Evolutionary conservation across 352 stramenopile genomes (phyloP), one percentile per base, ranked within the genome.

Genomic region (Saprolegnia diclina): DNA sequence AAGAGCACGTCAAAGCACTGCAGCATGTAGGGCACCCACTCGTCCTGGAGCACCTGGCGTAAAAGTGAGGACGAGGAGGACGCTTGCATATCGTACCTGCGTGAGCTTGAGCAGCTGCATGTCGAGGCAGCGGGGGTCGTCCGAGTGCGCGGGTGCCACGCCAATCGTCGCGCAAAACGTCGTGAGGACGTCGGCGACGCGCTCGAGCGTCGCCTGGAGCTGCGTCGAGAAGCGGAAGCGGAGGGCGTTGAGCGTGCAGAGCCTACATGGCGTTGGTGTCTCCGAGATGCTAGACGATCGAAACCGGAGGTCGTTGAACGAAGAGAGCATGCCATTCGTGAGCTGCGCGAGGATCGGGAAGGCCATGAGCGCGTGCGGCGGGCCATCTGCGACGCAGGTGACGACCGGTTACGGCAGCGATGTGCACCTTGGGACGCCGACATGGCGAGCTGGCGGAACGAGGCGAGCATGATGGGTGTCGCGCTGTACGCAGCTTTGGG

Each of bases 301-400:
- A 40, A 32, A 66, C 57, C 87, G 81, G n/a, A 96, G 74, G 52
- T 95, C 83, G 53, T 96, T 96, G 24, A 95, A 82, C 9, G 83
- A 91, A 24, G 77, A 72, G 1, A 96, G 66, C 26, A 96, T 22
- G 1, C 81, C 79, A 75, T 96, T 96, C 4, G 83, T 94, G 52
- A 93, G 88, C 67, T 93, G 84, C 0, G 87, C 88, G 50, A 94
- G 59, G 37, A 92, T 74, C n/a, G 88, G 88, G 68, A 92, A 95
- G 26, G 86, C 83, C 82, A 96, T 91, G 21, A 96, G 76, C n/a
- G 81, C 77, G 18, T 86, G 81, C 0, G 88, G 88, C 0, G 88
- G 88, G 55, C 87, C 84, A 24, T 82, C 77, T 38, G 74, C 78
- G 1, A 56, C 64, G 14, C 16, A 14, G 14, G 35, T 16, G 5